A percentile compares a stretch with the other conserved stretches of the same genome.
phyloP scores from a whole-genome alignment of 2,329 filamentous ascomycete species.

The Colletotrichum filicis region DNA sequence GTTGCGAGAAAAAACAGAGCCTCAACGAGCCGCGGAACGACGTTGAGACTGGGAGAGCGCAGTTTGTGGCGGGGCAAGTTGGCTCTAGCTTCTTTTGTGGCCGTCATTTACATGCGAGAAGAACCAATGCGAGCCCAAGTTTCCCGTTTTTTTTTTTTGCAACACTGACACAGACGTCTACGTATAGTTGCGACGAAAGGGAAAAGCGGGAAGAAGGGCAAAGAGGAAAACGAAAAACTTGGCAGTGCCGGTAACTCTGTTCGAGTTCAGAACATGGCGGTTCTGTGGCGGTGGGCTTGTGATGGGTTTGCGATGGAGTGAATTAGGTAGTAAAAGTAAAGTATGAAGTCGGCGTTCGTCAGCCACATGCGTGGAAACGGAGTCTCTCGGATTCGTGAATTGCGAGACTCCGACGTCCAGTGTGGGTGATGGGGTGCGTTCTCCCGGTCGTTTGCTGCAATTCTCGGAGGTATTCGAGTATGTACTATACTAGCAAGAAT shows the following conservation, averaged over 20 bases:
- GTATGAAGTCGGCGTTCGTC: not conserved
- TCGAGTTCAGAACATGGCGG: not conserved
- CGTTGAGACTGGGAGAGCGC: not conserved
- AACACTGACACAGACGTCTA: slow-evolving; percentile 2
- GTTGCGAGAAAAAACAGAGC: not conserved
- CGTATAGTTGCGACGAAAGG: not conserved
- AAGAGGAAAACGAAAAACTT: not conserved
- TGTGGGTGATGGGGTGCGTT: not conserved
- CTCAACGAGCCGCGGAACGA: not conserved
- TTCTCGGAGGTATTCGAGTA: not conserved
- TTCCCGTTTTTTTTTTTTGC: not conserved
- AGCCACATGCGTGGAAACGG: not conserved
- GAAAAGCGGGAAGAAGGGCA: no score
- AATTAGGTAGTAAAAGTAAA: not conserved
- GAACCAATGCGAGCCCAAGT: not conserved
- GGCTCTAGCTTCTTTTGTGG: not conserved
- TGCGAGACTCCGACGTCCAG: not conserved
- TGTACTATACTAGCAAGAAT: not conserved
- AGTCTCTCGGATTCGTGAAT: not conserved
- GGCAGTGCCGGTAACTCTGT: not conserved
- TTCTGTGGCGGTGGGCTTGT: not conserved
- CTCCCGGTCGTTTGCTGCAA: not conserved
- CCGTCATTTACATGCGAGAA: not conserved
- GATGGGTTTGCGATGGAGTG: not conserved
- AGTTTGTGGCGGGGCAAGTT: not conserved